Conservation (phyloP, 1,284 basidiomycete genomes). For the Melampsora americana region DNA sequence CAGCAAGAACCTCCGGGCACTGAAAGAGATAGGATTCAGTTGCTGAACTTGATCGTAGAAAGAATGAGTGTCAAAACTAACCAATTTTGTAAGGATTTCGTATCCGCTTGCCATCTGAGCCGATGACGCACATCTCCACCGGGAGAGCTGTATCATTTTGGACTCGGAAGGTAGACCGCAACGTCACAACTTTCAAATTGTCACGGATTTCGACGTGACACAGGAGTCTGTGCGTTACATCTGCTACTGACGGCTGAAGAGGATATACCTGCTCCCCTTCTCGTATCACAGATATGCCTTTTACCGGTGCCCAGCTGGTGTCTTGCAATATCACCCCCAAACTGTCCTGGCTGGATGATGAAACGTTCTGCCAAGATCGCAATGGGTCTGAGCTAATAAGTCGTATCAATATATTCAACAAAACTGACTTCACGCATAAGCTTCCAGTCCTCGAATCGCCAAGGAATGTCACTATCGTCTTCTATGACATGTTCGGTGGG, state of each 20-base stretch:
- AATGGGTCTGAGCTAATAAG: slow-evolving; percentile 12
- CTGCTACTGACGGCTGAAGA: slow-evolving; percentile 72
- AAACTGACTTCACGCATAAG: slow-evolving; percentile 77
- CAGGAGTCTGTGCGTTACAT: slow-evolving; percentile 75
- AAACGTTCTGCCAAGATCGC: slow-evolving; percentile 66
- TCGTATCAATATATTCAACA: background rate
- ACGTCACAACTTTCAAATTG: slow-evolving; percentile 91
- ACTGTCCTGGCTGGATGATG: slow-evolving; percentile 72
- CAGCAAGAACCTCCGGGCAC: slow-evolving; percentile 83
- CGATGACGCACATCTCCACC: slow-evolving; percentile 84
- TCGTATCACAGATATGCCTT: slow-evolving; percentile 83
- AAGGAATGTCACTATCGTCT: slow-evolving; percentile 78
- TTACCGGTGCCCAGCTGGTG: slow-evolving; percentile 84
- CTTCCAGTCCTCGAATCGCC: slow-evolving; percentile 97
- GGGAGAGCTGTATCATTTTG: slow-evolving; percentile 91
- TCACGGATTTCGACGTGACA: slow-evolving; percentile 87
- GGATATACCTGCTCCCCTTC: slow-evolving; percentile 90
- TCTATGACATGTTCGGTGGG: slow-evolving; percentile 56
- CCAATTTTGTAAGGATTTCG: slow-evolving; percentile 80
- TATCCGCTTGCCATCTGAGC: slow-evolving; percentile 75
- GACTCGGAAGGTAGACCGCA: slow-evolving; percentile 88
- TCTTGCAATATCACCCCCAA: slow-evolving; percentile 80
- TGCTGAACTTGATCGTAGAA: background rate
- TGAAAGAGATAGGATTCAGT: slow-evolving; percentile 48
- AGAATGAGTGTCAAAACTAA: slow-evolving; percentile 52